Evolutionary conservation across 2,329 filamentous ascomycete species (phyloP).

Genomic region (Alternaria sp.): DNA sequence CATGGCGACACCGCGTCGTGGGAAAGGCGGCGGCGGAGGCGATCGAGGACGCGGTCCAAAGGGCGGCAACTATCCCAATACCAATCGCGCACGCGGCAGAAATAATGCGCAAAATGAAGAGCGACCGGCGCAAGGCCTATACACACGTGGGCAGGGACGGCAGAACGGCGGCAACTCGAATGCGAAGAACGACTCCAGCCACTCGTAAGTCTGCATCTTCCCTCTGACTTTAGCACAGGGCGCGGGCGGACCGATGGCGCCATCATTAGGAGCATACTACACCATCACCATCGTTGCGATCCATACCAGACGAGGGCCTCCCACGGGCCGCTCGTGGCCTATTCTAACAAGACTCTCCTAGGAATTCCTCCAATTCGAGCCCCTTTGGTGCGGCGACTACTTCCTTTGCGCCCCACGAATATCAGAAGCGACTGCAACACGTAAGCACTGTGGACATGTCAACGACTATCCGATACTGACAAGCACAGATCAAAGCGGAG

Average conservation of each 20-base stretch:
- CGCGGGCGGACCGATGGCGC: constrained; percentile 21
- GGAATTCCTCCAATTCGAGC: constrained; percentile 18
- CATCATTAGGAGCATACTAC: constrained; percentile 17
- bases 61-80: constrained; percentile 17
- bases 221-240: constrained; percentile 19
- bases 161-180: constrained; percentile 9
- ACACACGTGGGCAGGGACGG: constrained; percentile 18
- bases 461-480: constrained; percentile 20
- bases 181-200: constrained; percentile 17
- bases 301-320: constrained; percentile 16
- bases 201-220: constrained; percentile 22
- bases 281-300: constrained; percentile 8
- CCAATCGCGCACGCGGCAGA: constrained; percentile 27
- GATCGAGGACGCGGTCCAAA: constrained; percentile 28
- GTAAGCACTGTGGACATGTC: constrained; percentile 24
- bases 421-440: constrained; percentile 35
- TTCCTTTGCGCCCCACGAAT: constrained; percentile 36
- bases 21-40: constrained; percentile 29
- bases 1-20: constrained; percentile 43
- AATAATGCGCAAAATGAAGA: constrained; percentile 26
- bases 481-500: constrained; percentile 53
- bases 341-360: constrained; percentile 29
- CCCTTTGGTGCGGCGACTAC: constrained; percentile 26
- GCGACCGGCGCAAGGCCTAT: constrained; percentile 22
- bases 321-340: constrained; percentile 33